Conservation (phyloP, 106 monocot genomes). For the Apostasia ramifera region DNA sequence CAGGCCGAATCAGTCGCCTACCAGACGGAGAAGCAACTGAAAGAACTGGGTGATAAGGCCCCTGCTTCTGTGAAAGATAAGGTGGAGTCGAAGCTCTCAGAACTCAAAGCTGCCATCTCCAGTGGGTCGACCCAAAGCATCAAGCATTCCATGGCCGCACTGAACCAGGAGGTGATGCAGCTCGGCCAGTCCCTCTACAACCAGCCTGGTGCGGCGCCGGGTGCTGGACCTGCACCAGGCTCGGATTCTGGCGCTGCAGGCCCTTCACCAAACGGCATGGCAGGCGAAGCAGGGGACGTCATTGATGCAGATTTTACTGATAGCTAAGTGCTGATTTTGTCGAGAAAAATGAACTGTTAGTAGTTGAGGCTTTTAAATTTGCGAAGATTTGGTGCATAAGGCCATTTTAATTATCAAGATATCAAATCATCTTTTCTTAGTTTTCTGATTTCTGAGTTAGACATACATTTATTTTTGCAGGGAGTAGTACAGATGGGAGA, state of each 20-base stretch:
- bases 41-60: constrained; percentile 42
- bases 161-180: constrained; percentile 39
- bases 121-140: constrained; percentile 20
- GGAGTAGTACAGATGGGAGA: no score
- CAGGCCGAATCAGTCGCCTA: constrained; percentile 38
- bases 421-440: no score
- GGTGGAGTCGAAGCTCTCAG: constrained; percentile 28
- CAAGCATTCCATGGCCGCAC: constrained; percentile 29
- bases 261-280: not conserved
- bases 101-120: constrained; percentile 25
- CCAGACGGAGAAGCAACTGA: constrained; percentile 37
- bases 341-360: no score
- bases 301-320: constrained; percentile 61
- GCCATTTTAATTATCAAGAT: no score
- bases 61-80: constrained; percentile 29
- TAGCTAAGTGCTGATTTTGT: constrained; percentile 10
- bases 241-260: not conserved
- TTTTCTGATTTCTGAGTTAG: no score
- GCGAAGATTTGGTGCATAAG: no score
- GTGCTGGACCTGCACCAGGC: not conserved
- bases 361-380: no score
- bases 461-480: no score
- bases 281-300: constrained; percentile 13
- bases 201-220: constrained; percentile 16
- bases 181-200: constrained; percentile 36